Base-by-base conservation (phyloP, 2,329 filamentous ascomycete species). In the Pseudogymnoascus sp. region DNA sequence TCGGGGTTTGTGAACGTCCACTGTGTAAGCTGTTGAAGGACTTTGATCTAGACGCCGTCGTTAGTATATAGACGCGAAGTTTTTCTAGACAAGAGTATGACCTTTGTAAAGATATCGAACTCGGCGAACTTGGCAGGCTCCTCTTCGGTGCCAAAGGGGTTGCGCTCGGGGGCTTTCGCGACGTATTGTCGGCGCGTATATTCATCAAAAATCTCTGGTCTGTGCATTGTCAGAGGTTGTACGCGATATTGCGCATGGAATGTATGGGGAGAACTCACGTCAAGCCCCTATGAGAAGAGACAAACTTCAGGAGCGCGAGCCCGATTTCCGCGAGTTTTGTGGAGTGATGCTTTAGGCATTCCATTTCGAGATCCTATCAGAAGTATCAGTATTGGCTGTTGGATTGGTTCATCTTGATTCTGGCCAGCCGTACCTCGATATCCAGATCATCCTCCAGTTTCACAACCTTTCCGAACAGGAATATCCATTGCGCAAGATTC, bases 1-100 rank as follows among this genome's bases (percentile, higher is more conserved):
- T 97, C 92, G 6, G 91, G 86, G 66, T 95, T 91, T 72, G 87
- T 84, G 78, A 97, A 87, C 1, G 90, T 88, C 88, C 94, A 96
- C 70, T 89, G 84, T 0, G 91, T 93, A 67, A 99, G 82, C 71
- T 95, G 91, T 65, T 97, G 91, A 30, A 99, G 77, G 2, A 97
- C 84, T 65, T 80, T 81, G 53, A 93, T 85, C 82, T 87, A 66
- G 33, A 20, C 12, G 25, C 6, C 12, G 12, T 8, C 14, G 37
- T 63, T 41, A 63, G 62, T 33, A 37, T 7, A 12, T 36, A 12
- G 38, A 20, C n/a, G n/a, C 39, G 2, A 25, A 58, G 28, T 28
- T 60, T 2, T 60, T 58, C 67, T 9, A 67, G 63, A 30, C 78
- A 80, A 57, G 57, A 14, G 28, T 62, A 72, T 62, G 68, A 91